Conservation (phyloP, 192 early-diverging fungal genomes). For the Mortierella alpina region DNA sequence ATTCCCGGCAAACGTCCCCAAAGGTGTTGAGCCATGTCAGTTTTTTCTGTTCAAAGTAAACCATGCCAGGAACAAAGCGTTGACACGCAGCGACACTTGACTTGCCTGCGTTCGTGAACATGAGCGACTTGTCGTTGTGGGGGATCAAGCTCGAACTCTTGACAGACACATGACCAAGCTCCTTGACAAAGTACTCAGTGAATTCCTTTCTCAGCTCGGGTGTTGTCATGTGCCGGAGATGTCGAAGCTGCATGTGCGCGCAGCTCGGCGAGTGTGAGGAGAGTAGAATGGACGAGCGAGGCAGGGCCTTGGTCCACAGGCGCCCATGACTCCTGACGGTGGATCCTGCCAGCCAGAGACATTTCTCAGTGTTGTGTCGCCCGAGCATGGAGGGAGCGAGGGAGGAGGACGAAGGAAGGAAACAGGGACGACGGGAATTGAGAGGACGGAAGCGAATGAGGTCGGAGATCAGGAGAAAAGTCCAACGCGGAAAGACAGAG, state of each 20-base stretch:
- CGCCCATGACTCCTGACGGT: background rate
- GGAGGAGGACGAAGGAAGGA: background rate
- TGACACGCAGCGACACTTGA: background rate
- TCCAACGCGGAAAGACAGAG: too few relatives aligned
- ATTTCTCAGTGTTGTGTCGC: slow-evolving; percentile 16
- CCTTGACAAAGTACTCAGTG: slow-evolving; percentile 60
- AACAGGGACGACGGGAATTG: background rate
- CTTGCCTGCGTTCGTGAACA: slow-evolving; percentile 70
- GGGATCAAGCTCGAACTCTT: slow-evolving; percentile 63
- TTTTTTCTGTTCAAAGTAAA: background rate
- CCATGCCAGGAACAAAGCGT: background rate
- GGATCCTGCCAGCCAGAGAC: slow-evolving; percentile 1
- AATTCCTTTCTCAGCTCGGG: slow-evolving; percentile 60
- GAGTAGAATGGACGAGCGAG: background rate
- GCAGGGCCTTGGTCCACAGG: background rate
- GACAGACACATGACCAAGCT: slow-evolving; percentile 49
- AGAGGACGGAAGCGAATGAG: too few relatives aligned
- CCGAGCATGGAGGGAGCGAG: slow-evolving; percentile 10
- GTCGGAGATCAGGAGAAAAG: too few relatives aligned
- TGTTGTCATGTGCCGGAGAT: slow-evolving; percentile 49
- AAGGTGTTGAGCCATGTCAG: background rate
- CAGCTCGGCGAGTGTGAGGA: background rate
- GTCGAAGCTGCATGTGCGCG: slow-evolving; percentile 12
- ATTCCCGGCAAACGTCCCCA: background rate
- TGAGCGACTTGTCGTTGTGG: slow-evolving; percentile 65